Percentiles rank a stretch among this genome's conserved stretches.
phyloP scores from a whole-genome alignment of 805 yeast genomes.

The Lipomyces sp. region DNA sequence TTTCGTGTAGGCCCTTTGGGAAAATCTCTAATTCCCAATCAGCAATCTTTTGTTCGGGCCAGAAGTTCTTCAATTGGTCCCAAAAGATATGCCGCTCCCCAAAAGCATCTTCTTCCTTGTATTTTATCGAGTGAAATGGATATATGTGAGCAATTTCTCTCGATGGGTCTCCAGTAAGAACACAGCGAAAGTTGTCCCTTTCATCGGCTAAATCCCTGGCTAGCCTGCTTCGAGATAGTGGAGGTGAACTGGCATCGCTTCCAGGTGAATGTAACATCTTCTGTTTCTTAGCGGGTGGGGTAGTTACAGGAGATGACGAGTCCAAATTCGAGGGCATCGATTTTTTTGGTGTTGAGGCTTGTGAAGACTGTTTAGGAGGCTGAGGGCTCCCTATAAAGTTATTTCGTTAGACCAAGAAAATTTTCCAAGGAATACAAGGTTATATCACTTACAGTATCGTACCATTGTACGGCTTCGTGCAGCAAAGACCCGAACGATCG shows the following conservation, averaged over 20 bases:
- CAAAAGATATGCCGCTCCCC: neutral
- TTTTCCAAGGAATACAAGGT: neutral
- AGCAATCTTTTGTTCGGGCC: conserved; percentile 1
- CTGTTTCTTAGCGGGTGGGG: conserved; percentile 3
- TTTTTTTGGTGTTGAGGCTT: neutral
- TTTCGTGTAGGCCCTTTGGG: neutral
- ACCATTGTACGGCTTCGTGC: neutral
- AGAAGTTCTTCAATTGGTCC: neutral
- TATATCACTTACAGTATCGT: neutral
- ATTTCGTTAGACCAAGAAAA: neutral
- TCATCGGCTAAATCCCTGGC: conserved; percentile 1
- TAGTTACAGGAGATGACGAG: neutral
- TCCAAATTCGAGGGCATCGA: neutral
- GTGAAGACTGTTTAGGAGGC: neutral
- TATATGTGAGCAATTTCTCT: neutral
- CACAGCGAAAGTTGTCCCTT: neutral
- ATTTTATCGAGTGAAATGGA: conserved; percentile 1
- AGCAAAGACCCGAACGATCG: neutral
- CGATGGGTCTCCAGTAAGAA: neutral
- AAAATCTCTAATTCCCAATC: neutral
- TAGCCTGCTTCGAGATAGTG: neutral
- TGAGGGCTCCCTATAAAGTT: neutral
- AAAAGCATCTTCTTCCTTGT: neutral
- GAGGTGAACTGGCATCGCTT: conserved; percentile 1
- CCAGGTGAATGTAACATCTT: neutral